Percentiles rank a stretch among this genome's conserved stretches.
These are phyloP conservation scores for Closterium sp. DNA, from an alignment of 139 green algal genomes.

Conservation along the genomic window DNA sequence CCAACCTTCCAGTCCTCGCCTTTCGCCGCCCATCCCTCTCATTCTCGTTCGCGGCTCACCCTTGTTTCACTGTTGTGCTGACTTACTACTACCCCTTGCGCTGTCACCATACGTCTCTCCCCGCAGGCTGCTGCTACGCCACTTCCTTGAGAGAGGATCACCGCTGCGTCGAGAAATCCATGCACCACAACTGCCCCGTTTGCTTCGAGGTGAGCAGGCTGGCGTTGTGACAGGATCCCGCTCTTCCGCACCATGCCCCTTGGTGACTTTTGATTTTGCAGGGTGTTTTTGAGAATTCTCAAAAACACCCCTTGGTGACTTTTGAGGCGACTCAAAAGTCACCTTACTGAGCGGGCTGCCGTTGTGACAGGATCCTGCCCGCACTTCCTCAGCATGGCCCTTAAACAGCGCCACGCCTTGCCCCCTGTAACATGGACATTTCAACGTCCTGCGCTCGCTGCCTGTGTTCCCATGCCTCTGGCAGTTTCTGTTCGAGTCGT, in stretches of 20 bases:
- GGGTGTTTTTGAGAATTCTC: no score
- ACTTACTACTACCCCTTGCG: not conserved
- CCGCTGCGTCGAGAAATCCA: conserved; percentile 84
- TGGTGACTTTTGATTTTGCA: no score
- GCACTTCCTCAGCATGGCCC: no score
- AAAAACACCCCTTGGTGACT: no score
- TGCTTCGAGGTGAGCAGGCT: conserved; percentile 48
- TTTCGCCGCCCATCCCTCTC: not conserved
- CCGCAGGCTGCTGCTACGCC: conserved; percentile 78
- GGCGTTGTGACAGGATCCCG: not conserved
- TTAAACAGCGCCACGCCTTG: no score
- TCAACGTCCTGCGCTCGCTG: not conserved
- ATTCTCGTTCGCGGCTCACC: no score
- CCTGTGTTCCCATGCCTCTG: conserved; percentile 61
- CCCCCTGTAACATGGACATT: no score
- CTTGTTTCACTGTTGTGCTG: not conserved
- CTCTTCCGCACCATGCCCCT: no score
- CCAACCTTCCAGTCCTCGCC: no score
- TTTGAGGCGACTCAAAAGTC: no score
- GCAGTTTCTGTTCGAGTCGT: conserved; percentile 91
- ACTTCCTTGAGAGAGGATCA: conserved; percentile 69
- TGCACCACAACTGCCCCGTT: conserved; percentile 82
- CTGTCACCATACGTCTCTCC: not conserved
- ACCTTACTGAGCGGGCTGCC: no score
- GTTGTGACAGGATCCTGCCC: no score